Evolutionary conservation across 2,329 filamentous ascomycete species (phyloP), one percentile per base, ranked within the genome.

Genomic region (Alternaria solani): DNA sequence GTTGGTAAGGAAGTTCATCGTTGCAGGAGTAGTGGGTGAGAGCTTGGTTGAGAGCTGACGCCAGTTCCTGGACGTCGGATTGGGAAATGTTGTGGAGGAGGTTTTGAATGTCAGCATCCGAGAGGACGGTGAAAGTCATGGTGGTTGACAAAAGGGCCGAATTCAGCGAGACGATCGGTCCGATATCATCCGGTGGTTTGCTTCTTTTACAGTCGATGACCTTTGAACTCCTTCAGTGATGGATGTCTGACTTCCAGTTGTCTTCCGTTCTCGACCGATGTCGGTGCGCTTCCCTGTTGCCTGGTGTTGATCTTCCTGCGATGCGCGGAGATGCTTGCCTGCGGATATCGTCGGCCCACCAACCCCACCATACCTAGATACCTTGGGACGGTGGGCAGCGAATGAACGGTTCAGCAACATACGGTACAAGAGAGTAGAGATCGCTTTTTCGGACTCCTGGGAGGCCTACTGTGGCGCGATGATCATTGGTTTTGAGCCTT

Each of bases 1-100:
- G 81, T 60, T 83, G 82, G 55, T 82, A 79, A 44, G 72, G 71
- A 14, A 74, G 61, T 7, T 75, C 61, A 20, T 59, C 57, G 20
- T 68, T 57, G 7, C 62, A 63, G 18, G 61, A 65, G 42, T 74
- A 67, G 30, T 78, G 69, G 16, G 70, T 18, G 71, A 79, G 60
- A 74, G 79, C 63, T 36, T 64, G 32, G 6, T 52, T 57, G 26
- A 60, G 57, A 11, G 23, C 64, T 57, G 7, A 62, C 28, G 34
- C 42, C 2, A 61, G 36, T 3, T 51, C 39, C 2, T 56, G 32
- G 5, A 62, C 54, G 7, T 66, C 55, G 3, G 36, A 4, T 2
- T 32, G 39, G 1, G 71, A 64, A 1, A 83, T 72, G 6, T 74
- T 68, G 16, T 74, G 62, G 47, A 78, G 72, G 5, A 83, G 72